Conservation (phyloP, 192 early-diverging fungal species). For the Entomortierella chlamydospora region DNA sequence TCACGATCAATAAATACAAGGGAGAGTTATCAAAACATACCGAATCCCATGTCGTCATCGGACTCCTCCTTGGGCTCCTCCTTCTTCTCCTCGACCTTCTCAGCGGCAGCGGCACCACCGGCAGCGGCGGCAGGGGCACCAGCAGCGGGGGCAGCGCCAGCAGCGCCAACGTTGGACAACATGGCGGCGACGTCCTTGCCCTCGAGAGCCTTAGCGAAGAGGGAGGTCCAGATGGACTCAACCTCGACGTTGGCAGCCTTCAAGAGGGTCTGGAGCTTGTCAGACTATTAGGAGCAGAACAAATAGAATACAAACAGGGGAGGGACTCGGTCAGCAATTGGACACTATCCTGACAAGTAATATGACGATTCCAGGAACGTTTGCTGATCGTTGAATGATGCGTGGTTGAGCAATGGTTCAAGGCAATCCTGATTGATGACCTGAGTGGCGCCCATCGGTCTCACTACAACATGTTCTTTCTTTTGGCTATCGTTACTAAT, state of each 20-base stretch:
- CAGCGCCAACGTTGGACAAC: constrained; percentile 90
- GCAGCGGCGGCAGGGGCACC: constrained; percentile 56
- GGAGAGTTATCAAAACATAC: constrained; percentile 63
- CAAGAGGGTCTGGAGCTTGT: constrained; percentile 93
- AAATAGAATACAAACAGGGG: too few species aligned
- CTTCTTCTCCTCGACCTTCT: constrained; percentile 59
- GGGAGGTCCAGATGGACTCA: constrained; percentile 94
- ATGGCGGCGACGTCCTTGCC: constrained; percentile 91
- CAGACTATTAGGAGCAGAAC: constrained; percentile 70
- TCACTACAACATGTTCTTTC: too few species aligned
- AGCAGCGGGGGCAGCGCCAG: constrained; percentile 63
- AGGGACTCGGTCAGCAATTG: constrained; percentile 1
- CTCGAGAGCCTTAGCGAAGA: constrained; percentile 98
- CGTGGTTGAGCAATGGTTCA: too few species aligned
- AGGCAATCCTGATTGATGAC: too few species aligned
- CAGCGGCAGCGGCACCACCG: constrained; percentile 57
- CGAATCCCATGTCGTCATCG: constrained; percentile 88
- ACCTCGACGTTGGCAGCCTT: constrained; percentile 91
- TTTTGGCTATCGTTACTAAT: too few species aligned
- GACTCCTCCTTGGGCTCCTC: constrained; percentile 82
- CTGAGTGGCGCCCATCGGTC: too few species aligned
- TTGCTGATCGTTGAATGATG: too few species aligned
- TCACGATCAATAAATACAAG: background rate
- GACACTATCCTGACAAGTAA: background rate
- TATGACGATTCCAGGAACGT: too few species aligned